Evolutionary conservation across 768 basidiomycete species (phyloP).

Genomic region (Saitozyma podzolica): DNA sequence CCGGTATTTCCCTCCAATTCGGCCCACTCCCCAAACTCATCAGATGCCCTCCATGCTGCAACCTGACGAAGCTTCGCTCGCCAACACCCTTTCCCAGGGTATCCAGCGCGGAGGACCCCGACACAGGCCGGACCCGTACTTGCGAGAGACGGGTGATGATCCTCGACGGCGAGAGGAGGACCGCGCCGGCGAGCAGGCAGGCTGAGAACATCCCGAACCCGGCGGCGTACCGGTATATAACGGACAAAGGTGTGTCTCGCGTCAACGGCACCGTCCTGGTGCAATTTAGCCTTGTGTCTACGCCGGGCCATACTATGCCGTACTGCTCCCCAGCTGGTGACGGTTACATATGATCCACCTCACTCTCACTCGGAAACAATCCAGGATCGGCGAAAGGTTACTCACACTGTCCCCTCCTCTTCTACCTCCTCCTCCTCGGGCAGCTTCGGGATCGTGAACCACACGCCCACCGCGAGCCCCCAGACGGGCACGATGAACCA

Average conservation of each 20-base stretch:
- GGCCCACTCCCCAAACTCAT: constrained; percentile 10
- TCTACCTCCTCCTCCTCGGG: not conserved
- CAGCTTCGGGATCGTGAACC: constrained; percentile 7
- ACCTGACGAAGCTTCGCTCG: constrained; percentile 5
- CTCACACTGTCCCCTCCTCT: not conserved
- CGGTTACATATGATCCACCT: too few relatives aligned
- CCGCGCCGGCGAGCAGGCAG: constrained; percentile 5
- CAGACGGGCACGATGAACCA: constrained; percentile 15
- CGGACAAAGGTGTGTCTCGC: not conserved
- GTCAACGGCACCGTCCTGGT: not conserved
- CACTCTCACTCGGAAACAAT: too few relatives aligned
- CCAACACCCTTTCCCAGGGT: not conserved
- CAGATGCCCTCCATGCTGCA: constrained; percentile 16
- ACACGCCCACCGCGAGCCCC: constrained; percentile 7
- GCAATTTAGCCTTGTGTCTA: not conserved
- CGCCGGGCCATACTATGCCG: too few relatives aligned
- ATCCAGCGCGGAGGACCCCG: not conserved
- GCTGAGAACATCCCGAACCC: constrained; percentile 5
- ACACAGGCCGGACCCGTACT: constrained; percentile 4
- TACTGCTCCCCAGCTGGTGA: too few relatives aligned
- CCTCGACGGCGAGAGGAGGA: constrained; percentile 8
- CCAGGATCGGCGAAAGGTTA: too few relatives aligned
- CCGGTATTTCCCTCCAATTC: constrained; percentile 2
- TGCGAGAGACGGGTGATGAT: constrained; percentile 19
- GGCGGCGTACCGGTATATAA: constrained; percentile 5